Base-by-base conservation (phyloP, 2,329 filamentous ascomycete species). In the Penicillium expansum region DNA sequence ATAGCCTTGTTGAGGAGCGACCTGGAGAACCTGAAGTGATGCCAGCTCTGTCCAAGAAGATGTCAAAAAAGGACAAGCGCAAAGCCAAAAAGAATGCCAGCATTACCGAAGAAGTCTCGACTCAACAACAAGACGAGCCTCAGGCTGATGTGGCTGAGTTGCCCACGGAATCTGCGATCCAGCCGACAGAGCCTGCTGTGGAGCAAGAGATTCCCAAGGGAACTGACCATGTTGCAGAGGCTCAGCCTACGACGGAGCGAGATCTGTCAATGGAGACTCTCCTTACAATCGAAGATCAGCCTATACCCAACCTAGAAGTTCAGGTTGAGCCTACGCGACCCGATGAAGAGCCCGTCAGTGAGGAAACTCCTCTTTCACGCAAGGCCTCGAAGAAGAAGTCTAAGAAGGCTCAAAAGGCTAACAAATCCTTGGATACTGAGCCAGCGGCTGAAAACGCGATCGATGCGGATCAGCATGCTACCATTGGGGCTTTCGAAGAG, bases 311-410 rank as follows among this genome's bases (percentile, higher is more conserved):
- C n/a, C 16, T 20, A 14, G 42, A 56, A 49, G 20, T 33, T 18
- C 45, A 52, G 1, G 11, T 5, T 20, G 49, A 56, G 18, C 20
- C 42, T 16, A 48, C 32, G 10, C 43, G 52, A 44, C 48, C 60
- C 13, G 37, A 60, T 32, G 29, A 39, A 13, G 62, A 66, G 7
- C 44, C 55, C 14, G n/a, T 11, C 18, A n/a, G 44, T 6, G 32
- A 45, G 10, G 48, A 45, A 16, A 2, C 8, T 10, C 5, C 54
- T 9, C 47, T 65, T 48, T 64, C 62, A 5, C 58, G 57, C 61
- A 66, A 66, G 42, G 58, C 56, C 33, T 66, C 64, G 35, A 74
- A 74, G 58, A 75, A 75, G 56, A 65, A 74, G 66, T 67, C 76
- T 35, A 67, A 66, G 53, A 72, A 71, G 55, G 66, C 67, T 20